Base-by-base conservation (phyloP, 2,329 filamentous ascomycete genomes). In the Talaromyces islandicus region DNA sequence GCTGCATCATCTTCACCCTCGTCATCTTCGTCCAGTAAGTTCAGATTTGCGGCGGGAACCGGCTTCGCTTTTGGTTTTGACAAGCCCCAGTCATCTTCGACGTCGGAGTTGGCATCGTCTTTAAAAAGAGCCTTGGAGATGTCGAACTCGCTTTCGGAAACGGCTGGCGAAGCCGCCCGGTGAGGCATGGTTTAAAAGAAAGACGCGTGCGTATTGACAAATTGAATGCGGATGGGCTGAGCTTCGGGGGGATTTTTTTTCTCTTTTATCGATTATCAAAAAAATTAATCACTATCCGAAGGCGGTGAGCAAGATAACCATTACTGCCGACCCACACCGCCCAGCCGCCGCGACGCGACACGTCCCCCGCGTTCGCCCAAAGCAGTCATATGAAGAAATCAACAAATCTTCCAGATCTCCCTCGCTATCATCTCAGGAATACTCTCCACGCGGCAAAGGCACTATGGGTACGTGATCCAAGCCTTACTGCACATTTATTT, bases 111-210 rank as follows among this genome's bases (percentile, higher is more conserved):
- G 3, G 60, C 53, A 63, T 82, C 82, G 64, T 81, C 78, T 57
- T 86, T 83, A 68, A 93, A 89, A 11, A 97, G 81, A 2, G 88
- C 88, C 63, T 83, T 87, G 21, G 91, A 86, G 57, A 99, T 97
- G 70, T 99, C 94, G 70, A 95, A 86, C 71, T 96, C 94, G 65
- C 88, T 89, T 77, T 97, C 93, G 55, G 93, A 97, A 61, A 84
- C 81, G 54, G 91, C 86, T 62, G 93, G 94, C 50, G 94, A 97
- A 60, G 83, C 83, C 70, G 85, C 86, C 61, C 90, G 87, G 72
- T 81, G 81, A 77, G 83, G 82, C 91, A 95, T 96, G 38, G 54
- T 75, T 62, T 61, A 38, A 43, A n/a, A 29, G 17, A 2, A 52
- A 17, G 48, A 29, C 7, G 25, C 24, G 24, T 38, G 35, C 61